A percentile compares a stretch with the other conserved stretches of the same genome.
Conservation (phyloP, 768 basidiomycete genomes). For the Nevesoporus exiguus region DNA sequence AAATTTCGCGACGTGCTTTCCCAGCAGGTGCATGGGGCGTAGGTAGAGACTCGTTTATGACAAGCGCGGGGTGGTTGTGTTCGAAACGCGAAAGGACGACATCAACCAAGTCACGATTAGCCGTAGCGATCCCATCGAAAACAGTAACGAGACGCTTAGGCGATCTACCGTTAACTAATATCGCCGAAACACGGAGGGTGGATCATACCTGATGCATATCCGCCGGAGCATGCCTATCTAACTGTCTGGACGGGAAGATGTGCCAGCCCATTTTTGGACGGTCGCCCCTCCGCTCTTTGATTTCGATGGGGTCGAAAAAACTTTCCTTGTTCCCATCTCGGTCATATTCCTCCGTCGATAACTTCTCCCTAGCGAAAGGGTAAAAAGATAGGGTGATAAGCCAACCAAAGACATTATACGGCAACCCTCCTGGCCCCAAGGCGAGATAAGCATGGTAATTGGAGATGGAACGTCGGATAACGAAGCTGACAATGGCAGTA, state of each 20-base stretch:
- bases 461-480: not conserved
- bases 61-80: not conserved
- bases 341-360: not conserved
- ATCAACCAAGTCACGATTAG: not conserved
- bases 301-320: not conserved
- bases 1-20: not conserved
- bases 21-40: not conserved
- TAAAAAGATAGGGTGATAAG: not conserved
- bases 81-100: constrained; percentile 1
- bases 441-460: constrained; percentile 1
- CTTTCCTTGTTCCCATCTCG: not conserved
- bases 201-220: not conserved
- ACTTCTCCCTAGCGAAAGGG: not conserved
- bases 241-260: constrained; percentile 6
- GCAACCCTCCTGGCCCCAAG: not conserved
- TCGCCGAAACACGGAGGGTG: too few relatives aligned
- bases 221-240: not conserved
- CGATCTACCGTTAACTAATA: not conserved
- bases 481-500: not conserved
- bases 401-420: not conserved
- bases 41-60: not conserved
- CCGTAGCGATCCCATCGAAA: not conserved
- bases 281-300: constrained; percentile 4
- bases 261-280: constrained; percentile 1
- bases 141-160: not conserved